These are phyloP conservation scores for Cucumis hystrix DNA, from an alignment of 306 rosid species.

Conservation along the genomic window DNA sequence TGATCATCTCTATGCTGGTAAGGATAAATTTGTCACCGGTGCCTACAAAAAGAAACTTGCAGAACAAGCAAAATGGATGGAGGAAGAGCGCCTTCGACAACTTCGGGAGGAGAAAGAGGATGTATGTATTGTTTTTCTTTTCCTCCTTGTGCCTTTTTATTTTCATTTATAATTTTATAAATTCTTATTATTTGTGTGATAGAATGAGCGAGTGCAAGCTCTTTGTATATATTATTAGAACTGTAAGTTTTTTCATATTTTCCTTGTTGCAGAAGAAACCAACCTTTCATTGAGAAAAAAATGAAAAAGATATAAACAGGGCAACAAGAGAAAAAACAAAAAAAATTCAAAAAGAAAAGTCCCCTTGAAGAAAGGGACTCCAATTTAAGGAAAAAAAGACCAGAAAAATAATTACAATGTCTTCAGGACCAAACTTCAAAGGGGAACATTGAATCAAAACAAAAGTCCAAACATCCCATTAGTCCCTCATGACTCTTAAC, in stretches of 20 bases:
- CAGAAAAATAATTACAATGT: too few species aligned
- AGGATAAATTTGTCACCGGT: conserved; percentile 70
- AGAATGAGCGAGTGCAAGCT: not conserved
- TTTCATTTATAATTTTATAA: not conserved
- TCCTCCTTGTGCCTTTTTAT: not conserved
- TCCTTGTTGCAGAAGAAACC: too few species aligned
- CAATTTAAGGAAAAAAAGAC: too few species aligned
- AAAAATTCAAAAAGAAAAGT: too few species aligned
- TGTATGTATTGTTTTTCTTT: conserved; percentile 27
- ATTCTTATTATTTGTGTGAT: not conserved
- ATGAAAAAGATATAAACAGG: too few species aligned
- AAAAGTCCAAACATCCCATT: not conserved
- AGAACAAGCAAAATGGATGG: conserved; percentile 62
- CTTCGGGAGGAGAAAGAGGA: conserved; percentile 73
- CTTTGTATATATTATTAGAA: too few species aligned
- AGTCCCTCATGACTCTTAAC: too few species aligned
- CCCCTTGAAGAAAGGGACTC: not conserved
- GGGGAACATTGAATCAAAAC: not conserved
- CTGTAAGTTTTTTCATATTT: too few species aligned
- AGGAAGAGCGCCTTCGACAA: conserved; percentile 58
- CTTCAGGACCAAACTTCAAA: too few species aligned
- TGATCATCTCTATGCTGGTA: conserved; percentile 65
- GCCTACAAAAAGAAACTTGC: conserved; percentile 84
- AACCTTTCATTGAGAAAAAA: too few species aligned
- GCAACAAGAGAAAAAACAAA: too few species aligned